Evolutionary conservation across 164 flowering plant genomes (phyloP).

Genomic region (Liriodendron chinense): DNA sequence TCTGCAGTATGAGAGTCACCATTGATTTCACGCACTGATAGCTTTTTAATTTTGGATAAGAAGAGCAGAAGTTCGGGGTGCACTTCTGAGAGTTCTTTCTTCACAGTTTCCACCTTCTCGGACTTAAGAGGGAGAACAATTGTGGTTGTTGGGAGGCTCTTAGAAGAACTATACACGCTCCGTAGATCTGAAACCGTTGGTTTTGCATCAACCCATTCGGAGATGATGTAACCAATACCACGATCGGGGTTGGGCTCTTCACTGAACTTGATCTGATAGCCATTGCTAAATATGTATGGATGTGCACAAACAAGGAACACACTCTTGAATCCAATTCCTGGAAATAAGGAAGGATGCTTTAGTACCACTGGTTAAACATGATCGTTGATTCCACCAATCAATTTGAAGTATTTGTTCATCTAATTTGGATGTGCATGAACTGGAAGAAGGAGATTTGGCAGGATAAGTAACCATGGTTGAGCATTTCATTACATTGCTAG

Average conservation of each 20-base stretch:
- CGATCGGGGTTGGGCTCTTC: conserved; percentile 43
- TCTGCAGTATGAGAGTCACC: conserved; percentile 18
- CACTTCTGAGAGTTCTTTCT: conserved; percentile 40
- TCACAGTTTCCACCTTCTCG: conserved; percentile 50
- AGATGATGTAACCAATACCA: conserved; percentile 46
- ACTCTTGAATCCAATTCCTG: conserved; percentile 66
- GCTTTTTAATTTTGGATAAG: conserved; percentile 46
- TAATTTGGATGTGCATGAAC: too few species aligned
- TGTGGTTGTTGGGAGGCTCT: conserved; percentile 35
- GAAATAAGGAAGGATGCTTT: not conserved
- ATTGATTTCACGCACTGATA: conserved; percentile 49
- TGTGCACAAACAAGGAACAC: conserved; percentile 47
- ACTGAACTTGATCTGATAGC: conserved; percentile 48
- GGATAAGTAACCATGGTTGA: too few species aligned
- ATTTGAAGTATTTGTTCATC: too few species aligned
- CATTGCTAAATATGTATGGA: conserved; percentile 57
- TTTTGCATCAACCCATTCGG: conserved; percentile 52
- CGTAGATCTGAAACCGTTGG: conserved; percentile 33
- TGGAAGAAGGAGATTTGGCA: too few species aligned
- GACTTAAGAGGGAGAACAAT: conserved; percentile 42
- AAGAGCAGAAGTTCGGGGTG: conserved; percentile 57
- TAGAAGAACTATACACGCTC: conserved; percentile 26
- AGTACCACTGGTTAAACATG: not conserved
- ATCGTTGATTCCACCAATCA: not conserved
- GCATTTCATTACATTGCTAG: too few species aligned